These are phyloP conservation scores for Globisporangium irregulare DNA, from an alignment of 352 stramenopile genomes.

Conservation along the genomic window DNA sequence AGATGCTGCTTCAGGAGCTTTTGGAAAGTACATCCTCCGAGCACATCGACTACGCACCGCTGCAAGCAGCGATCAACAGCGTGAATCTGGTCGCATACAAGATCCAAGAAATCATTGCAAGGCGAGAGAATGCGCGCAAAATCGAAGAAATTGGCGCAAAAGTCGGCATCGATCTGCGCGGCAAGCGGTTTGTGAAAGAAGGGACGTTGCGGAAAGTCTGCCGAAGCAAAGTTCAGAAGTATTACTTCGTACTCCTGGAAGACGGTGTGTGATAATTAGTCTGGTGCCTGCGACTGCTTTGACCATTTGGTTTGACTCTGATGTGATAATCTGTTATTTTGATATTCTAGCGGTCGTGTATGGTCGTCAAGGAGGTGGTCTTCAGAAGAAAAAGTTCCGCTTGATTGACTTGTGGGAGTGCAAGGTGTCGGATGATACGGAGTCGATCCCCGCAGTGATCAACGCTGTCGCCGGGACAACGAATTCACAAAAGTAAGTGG, in stretches of 20 bases:
- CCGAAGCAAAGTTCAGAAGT: conserved; percentile 77
- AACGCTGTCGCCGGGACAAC: conserved; percentile 36
- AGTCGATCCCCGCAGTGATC: conserved; percentile 69
- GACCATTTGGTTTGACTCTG: neutral
- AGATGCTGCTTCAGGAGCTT: conserved; percentile 80
- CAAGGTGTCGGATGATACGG: conserved; percentile 67
- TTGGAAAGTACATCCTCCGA: conserved; percentile 57
- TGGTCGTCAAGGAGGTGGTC: conserved; percentile 42
- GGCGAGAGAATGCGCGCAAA: conserved; percentile 63
- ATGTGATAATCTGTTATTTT: neutral
- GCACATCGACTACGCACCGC: conserved; percentile 68
- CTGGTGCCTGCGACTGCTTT: neutral
- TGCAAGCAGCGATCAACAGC: conserved; percentile 71
- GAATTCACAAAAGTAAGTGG: conserved; percentile 63
- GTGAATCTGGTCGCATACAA: conserved; percentile 73
- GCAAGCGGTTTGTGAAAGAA: conserved; percentile 69
- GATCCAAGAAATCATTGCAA: conserved; percentile 78
- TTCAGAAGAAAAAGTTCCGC: conserved; percentile 84
- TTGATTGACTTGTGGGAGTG: conserved; percentile 78
- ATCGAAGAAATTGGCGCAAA: conserved; percentile 57
- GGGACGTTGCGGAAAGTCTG: conserved; percentile 84
- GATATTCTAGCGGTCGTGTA: conserved; percentile 59
- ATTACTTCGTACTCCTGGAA: conserved; percentile 83
- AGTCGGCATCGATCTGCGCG: conserved; percentile 65
- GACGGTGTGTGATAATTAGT: conserved; percentile 47